Percentiles rank a stretch among this genome's conserved stretches.
phyloP scores from a whole-genome alignment of 352 stramenopile species.

The Thalassiosira sp. region DNA sequence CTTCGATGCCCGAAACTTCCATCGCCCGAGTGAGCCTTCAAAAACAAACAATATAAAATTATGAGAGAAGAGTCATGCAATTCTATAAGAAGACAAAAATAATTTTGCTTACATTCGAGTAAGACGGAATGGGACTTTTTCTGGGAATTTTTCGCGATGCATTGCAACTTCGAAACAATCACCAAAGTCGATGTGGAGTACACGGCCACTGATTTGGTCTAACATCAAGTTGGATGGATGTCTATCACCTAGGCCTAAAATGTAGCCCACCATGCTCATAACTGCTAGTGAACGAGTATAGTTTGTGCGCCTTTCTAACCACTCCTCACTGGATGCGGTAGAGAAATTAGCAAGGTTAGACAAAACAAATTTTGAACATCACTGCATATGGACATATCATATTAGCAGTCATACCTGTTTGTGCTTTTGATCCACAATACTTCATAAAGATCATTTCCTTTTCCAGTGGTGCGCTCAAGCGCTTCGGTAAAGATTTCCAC shows the following conservation, averaged over 20 bases:
- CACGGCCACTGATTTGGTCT: conserved; percentile 95
- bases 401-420: conserved; percentile 74
- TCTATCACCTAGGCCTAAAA: conserved; percentile 97
- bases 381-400: too few species aligned
- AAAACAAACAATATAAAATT: too few species aligned
- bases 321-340: conserved; percentile 89
- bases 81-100: too few species aligned
- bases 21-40: conserved; percentile 98
- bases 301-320: conserved; percentile 96
- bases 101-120: too few species aligned
- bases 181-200: conserved; percentile 92
- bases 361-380: too few species aligned
- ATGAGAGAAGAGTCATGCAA: too few species aligned
- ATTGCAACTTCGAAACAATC: conserved; percentile 98
- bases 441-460: conserved; percentile 97
- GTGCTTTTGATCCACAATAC: conserved; percentile 98
- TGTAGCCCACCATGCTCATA: conserved; percentile 99
- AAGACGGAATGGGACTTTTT: conserved; percentile 98
- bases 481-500: conserved; percentile 96
- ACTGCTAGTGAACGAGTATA: conserved; percentile 96
- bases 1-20: conserved; percentile 98
- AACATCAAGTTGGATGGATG: conserved; percentile 99
- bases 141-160: conserved; percentile 98
- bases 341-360: conserved; percentile 1
- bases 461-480: conserved; percentile 88